phyloP scores from a whole-genome alignment of 306 rosid species.

The Rosa chinensis region DNA sequence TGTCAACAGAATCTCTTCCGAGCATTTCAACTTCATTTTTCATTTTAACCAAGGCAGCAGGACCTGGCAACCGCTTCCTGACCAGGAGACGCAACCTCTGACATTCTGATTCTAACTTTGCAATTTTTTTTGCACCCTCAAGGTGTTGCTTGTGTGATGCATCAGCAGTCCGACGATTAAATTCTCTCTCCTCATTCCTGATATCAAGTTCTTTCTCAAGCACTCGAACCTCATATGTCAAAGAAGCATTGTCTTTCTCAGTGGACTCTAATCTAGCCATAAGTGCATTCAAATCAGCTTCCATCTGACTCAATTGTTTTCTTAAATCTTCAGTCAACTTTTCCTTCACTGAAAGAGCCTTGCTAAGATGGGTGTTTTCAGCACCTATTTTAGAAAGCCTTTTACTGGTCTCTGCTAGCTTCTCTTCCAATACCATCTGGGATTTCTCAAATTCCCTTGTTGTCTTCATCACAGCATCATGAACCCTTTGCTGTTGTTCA shows the following conservation, averaged over 20 bases:
- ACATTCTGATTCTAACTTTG: slow-evolving; percentile 89
- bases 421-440: slow-evolving; percentile 53
- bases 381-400: slow-evolving; percentile 55
- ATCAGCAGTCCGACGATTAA: slow-evolving; percentile 64
- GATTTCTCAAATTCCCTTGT: slow-evolving; percentile 69
- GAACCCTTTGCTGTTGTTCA: slow-evolving; percentile 77
- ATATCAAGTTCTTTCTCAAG: slow-evolving; percentile 91
- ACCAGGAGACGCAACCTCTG: slow-evolving; percentile 83
- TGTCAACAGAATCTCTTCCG: slow-evolving; percentile 59
- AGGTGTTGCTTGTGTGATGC: slow-evolving; percentile 76
- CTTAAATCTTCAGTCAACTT: slow-evolving; percentile 63
- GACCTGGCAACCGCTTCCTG: slow-evolving; percentile 86
- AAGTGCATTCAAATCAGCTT: slow-evolving; percentile 53
- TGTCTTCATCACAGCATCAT: slow-evolving; percentile 66
- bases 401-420: slow-evolving; percentile 55
- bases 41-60: slow-evolving; percentile 84
- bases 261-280: slow-evolving; percentile 62
- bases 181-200: slow-evolving; percentile 91
- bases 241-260: slow-evolving; percentile 62
- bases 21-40: slow-evolving; percentile 80
- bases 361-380: slow-evolving; percentile 63
- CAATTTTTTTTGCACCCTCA: slow-evolving; percentile 68
- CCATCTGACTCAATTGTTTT: slow-evolving; percentile 53
- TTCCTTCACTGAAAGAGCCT: slow-evolving; percentile 60
- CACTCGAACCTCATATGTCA: slow-evolving; percentile 74